Conservation (phyloP, 2,329 filamentous ascomycete genomes). For the Aspergillus sp. region DNA sequence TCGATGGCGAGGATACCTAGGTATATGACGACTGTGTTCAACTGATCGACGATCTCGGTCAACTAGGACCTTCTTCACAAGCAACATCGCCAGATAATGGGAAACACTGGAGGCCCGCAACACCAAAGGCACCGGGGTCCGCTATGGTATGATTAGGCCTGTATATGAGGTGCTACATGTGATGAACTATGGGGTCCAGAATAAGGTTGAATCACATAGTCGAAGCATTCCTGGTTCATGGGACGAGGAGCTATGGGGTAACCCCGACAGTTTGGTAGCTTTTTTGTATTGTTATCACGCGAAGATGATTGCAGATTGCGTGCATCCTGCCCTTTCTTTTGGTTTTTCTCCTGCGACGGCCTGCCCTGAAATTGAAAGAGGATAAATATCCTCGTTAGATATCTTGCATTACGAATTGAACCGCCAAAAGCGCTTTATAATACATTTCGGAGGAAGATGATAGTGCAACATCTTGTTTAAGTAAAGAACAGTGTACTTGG, state of each 20-base stretch:
- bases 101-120: neutral
- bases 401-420: no score
- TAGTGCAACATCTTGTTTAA: no score
- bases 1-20: neutral
- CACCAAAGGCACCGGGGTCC: neutral
- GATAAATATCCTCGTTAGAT: no score
- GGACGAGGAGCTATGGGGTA: neutral
- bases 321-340: no score
- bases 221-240: neutral
- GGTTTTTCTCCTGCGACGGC: no score
- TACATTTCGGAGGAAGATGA: no score
- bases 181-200: neutral
- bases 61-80: neutral
- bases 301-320: no score
- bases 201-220: neutral
- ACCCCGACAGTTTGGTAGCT: neutral
- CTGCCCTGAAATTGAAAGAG: no score
- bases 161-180: conserved; percentile 12
- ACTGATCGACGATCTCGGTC: neutral
- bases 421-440: no score
- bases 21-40: neutral
- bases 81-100: neutral
- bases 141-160: conserved; percentile 11
- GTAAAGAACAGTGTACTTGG: neutral
- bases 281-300: neutral